Percentiles rank a stretch among this genome's conserved stretches.
These are phyloP conservation scores for Trypanosoma mega DNA, from an alignment of 208 protist species.

Conservation along the genomic window DNA sequence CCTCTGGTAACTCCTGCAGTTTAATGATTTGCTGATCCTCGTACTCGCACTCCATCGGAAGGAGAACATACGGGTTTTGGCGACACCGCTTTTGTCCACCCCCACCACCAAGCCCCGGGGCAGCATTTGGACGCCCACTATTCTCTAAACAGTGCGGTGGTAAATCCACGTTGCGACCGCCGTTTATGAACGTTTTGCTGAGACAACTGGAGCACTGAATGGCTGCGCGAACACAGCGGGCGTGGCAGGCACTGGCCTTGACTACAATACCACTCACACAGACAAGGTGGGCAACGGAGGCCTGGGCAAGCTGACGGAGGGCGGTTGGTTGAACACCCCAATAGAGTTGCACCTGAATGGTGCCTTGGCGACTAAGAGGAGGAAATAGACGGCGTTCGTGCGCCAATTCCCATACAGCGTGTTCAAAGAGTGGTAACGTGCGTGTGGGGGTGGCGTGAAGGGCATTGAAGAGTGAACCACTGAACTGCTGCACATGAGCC, in stretches of 20 bases:
- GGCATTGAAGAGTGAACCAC: conserved; percentile 58
- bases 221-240: conserved; percentile 75
- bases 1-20: conserved; percentile 95
- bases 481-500: conserved; percentile 85
- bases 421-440: conserved; percentile 82
- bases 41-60: conserved; percentile 92
- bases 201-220: conserved; percentile 92
- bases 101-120: conserved; percentile 14
- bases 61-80: conserved; percentile 92
- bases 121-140: conserved; percentile 36
- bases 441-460: conserved; percentile 71
- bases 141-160: conserved; percentile 89
- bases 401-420: conserved; percentile 79
- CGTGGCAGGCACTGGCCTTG: conserved; percentile 79
- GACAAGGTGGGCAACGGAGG: conserved; percentile 74
- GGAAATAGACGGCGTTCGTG: conserved; percentile 68
- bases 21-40: conserved; percentile 93
- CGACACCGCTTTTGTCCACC: conserved; percentile 64
- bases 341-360: conserved; percentile 88
- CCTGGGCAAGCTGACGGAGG: conserved; percentile 81
- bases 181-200: conserved; percentile 82
- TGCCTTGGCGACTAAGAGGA: conserved; percentile 51
- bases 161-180: conserved; percentile 71
- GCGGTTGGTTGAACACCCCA: conserved; percentile 78
- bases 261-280: conserved; percentile 91